Evolutionary conservation across 176 grass and related monocot genomes (phyloP).

Genomic region (Eleusine indica): DNA sequence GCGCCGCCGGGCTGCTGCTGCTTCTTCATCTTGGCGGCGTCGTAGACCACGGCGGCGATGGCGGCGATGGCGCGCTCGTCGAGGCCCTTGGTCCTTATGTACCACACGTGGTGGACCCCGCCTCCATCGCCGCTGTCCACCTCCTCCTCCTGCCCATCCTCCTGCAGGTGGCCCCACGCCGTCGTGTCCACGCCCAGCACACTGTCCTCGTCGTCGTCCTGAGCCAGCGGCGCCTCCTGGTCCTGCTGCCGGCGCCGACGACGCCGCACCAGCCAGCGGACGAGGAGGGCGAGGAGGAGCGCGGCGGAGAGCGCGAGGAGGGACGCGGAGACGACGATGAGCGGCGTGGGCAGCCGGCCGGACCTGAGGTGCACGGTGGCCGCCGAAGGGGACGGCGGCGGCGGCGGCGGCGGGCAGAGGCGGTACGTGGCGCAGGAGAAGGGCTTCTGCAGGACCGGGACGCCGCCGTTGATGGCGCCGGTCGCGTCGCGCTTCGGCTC

Average conservation of each 20-base stretch:
- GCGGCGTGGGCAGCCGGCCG: conserved; percentile 39
- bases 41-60: conserved; percentile 74
- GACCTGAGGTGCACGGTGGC: conserved; percentile 48
- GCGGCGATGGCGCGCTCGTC: conserved; percentile 75
- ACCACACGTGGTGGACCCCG: conserved; percentile 76
- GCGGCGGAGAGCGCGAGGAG: conserved; percentile 40
- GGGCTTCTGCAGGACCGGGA: neutral
- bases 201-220: neutral
- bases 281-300: conserved; percentile 44
- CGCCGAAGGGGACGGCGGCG: neutral
- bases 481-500: neutral
- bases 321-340: conserved; percentile 52
- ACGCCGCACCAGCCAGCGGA: neutral
- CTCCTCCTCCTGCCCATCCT: neutral
- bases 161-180: neutral
- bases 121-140: conserved; percentile 7
- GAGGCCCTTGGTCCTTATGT: conserved; percentile 82
- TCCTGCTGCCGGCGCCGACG: neutral
- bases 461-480: neutral
- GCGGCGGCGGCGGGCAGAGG: neutral
- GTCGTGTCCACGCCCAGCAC: neutral
- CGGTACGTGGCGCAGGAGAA: neutral
- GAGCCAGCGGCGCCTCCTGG: conserved; percentile 9
- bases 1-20: neutral
- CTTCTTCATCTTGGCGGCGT: conserved; percentile 48